Base-by-base conservation (phyloP, 2,329 filamentous ascomycete species). In the Cladosporium sp. region DNA sequence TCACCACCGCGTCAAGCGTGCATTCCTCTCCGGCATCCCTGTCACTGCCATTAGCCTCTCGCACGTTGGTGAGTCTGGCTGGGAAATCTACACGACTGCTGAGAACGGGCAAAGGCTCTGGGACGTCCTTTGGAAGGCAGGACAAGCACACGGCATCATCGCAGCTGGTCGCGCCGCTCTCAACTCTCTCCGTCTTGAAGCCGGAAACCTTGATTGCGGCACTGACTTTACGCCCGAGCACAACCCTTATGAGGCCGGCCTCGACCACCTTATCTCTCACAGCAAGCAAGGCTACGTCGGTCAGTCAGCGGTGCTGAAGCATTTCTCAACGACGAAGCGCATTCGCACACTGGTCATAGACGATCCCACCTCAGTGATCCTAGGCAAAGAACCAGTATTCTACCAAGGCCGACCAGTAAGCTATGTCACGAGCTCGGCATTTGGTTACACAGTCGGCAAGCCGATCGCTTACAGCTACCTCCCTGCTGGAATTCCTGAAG, bases 381-480 rank as follows among this genome's bases (percentile, higher is more conserved):
- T 87, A 1, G 84, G 84, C 5, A 86, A 86, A 65, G 84, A 87
- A 66, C 84, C 85, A 0, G 82, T 87, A 0, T 85, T 80, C 57
- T 63, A 76, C 14, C 67, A 78, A 2, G 78, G 77, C 8, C 70
- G 77, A 56, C 63, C 78, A 0, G 74, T 74, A 1, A 84, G 85
- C 0, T 87, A 87, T 61, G 75, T 87, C 25, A 86, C 83, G 1
- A 86, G 77, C 54, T 80, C 84, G 1, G 83, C 81, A 0, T 87
- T 86, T 65, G 84, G 81, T 0, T 86, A 83, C 64, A 83, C 80
- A 0, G 67, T 87, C 9, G 71, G 82, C 25, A 84, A 81, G 68
- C 84, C 84, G 0, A 74, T 86, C 12, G 84, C 82, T 0, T 86
- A 82, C 67, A 80, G 83, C 0, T 85, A 82, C 73, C 70, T 87